Evolutionary conservation across 768 basidiomycete species (phyloP), one percentile per base, ranked within the genome.

Genomic region (Tricholoma bakamatsutake): DNA sequence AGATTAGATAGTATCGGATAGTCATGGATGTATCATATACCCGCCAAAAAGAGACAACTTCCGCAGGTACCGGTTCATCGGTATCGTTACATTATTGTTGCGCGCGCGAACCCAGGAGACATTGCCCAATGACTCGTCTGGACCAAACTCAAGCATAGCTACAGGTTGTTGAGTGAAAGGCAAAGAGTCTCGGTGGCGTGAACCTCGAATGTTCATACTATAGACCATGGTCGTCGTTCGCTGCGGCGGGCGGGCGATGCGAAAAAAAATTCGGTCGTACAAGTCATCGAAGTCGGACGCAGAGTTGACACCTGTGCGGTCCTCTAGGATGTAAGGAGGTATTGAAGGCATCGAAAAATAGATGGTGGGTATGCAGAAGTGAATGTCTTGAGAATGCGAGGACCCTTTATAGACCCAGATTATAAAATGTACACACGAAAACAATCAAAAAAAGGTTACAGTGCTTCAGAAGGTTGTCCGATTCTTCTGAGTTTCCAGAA

Each of bases 201-300:
- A 80, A 45, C 84, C 81, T 15, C 87, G 83, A 48, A 81, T 79
- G 42, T 76, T 76, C 79, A 88, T 87, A 62, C 78, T 76, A 66
- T 85, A 87, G 50, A 90, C 78, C 65, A 80, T 80, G 7, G 83
- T 77, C 0, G 71, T 70, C 21, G 68, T 63, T 11, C 65, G 65
- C 9, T 76, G 76, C 4, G 83, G 79, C 18, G 73, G 68, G 3
- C 80, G 77, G 5, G 78, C 68, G 34, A 89, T 76, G 56, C 82
- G 85, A 50, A 86, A 77, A 72, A 87, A 89, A 59, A 83, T 70
- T 53, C 88, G 81, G 69, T 90, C 88, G 65, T 89, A 90, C 61
- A 88, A 80, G 62, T 90, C 88, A 65, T 88, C 86, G 59, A 82
- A 89, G 73, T 90, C 86, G 1, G 85, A 78, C 47, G 71, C 69